Evolutionary conservation across 139 green algal genomes (phyloP).

Genomic region (Bryopsis sp.): DNA sequence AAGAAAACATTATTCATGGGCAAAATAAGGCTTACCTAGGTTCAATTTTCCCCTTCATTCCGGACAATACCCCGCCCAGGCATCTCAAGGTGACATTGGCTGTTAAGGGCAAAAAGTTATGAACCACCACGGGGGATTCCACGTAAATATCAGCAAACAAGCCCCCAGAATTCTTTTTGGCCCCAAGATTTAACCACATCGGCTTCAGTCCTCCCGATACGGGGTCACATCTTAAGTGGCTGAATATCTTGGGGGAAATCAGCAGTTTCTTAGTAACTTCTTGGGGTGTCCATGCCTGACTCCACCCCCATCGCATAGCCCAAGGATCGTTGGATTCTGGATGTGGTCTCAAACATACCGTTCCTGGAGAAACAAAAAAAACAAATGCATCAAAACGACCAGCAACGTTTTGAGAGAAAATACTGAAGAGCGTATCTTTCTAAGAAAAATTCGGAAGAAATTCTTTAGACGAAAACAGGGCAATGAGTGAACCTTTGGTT

Average conservation of each 20-base stretch:
- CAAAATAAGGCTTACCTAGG: no score
- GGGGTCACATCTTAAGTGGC: background rate
- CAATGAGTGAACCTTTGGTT: background rate
- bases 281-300: background rate
- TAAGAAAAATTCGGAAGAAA: background rate
- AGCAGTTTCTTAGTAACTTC: background rate
- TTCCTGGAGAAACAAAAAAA: background rate
- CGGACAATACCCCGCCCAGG: no score
- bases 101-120: constrained; percentile 1
- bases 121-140: background rate
- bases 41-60: background rate
- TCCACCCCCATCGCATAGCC: background rate
- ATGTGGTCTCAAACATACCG: background rate
- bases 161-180: background rate
- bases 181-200: constrained; percentile 1
- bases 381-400: background rate
- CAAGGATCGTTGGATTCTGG: background rate
- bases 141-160: background rate
- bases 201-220: constrained; percentile 3
- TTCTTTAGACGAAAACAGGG: no score
- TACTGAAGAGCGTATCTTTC: no score
- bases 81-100: background rate
- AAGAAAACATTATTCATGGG: no score
- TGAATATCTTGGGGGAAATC: no score
- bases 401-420: no score